phyloP scores from a whole-genome alignment of 305 asterid species.

The Plantago coronopus region DNA sequence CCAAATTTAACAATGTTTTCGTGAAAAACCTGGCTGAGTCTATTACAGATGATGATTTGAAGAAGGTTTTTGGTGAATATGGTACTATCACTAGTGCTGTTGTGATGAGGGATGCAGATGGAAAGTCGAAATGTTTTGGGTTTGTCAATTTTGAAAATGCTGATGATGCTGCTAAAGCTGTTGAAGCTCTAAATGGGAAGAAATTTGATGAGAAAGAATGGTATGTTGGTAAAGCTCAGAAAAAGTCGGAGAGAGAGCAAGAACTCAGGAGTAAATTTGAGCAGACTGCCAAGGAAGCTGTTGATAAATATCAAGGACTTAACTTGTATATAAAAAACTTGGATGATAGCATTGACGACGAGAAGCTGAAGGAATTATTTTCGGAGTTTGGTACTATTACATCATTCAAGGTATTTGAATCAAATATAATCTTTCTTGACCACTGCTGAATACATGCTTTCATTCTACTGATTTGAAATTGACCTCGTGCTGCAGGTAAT shows the following conservation, averaged over 20 bases:
- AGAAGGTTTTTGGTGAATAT: conserved; percentile 47
- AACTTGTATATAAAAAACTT: conserved; percentile 63
- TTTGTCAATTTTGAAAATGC: conserved; percentile 72
- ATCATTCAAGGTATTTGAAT: conserved; percentile 57
- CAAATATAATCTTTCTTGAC: not conserved
- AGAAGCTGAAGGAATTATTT: conserved; percentile 56
- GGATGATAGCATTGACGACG: conserved; percentile 68
- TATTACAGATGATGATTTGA: conserved; percentile 62
- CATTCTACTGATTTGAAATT: conserved; percentile 1
- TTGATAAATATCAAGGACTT: conserved; percentile 56
- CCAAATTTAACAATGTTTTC: conserved; percentile 68
- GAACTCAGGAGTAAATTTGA: conserved; percentile 61
- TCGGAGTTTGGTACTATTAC: conserved; percentile 56
- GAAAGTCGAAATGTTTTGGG: conserved; percentile 68
- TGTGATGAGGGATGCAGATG: conserved; percentile 74
- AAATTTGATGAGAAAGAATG: conserved; percentile 58
- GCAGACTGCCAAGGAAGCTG: conserved; percentile 55
- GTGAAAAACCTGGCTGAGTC: conserved; percentile 67
- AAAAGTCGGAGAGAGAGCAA: conserved; percentile 69
- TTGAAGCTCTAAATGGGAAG: conserved; percentile 61
- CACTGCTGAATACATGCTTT: not conserved
- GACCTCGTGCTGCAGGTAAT: conserved; percentile 41
- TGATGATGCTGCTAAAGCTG: conserved; percentile 72
- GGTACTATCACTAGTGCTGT: conserved; percentile 72
- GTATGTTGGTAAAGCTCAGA: conserved; percentile 77